Conservation (phyloP, 345 rosid genomes). For the Citrus trifoliata region DNA sequence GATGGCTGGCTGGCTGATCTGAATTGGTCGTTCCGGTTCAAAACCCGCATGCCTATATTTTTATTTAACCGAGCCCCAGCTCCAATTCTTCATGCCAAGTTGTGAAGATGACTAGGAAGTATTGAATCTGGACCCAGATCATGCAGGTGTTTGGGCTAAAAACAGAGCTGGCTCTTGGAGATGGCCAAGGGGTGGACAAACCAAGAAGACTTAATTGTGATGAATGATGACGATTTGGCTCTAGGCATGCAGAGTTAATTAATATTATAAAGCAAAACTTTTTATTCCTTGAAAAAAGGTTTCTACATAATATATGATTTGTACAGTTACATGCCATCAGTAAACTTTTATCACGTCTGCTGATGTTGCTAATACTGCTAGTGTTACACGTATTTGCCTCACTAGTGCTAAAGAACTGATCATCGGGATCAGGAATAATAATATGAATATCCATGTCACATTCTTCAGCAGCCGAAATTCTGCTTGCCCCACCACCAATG, state of each 20-base stretch:
- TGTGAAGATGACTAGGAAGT: background rate
- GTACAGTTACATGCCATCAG: background rate
- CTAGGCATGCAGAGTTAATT: background rate
- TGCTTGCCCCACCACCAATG: background rate
- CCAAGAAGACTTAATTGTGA: no score
- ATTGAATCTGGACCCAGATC: background rate
- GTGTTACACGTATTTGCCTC: background rate
- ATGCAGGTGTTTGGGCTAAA: background rate
- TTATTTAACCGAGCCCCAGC: no score
- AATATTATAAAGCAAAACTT: background rate
- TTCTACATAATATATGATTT: background rate
- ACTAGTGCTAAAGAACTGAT: background rate
- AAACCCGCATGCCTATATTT: no score
- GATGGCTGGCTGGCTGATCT: no score
- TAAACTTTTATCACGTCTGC: background rate
- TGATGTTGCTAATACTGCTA: background rate
- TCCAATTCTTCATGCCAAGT: no score
- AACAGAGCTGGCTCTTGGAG: background rate
- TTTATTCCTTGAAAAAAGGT: background rate
- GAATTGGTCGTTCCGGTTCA: no score
- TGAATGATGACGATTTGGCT: background rate
- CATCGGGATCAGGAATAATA: background rate
- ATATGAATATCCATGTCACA: background rate
- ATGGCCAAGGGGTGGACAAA: background rate
- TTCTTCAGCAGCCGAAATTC: conserved; percentile 7